A percentile compares a stretch with the other conserved stretches of the same genome.
phyloP scores from a whole-genome alignment of 176 grass and related monocot genomes.

The Phoenix dactylifera region DNA sequence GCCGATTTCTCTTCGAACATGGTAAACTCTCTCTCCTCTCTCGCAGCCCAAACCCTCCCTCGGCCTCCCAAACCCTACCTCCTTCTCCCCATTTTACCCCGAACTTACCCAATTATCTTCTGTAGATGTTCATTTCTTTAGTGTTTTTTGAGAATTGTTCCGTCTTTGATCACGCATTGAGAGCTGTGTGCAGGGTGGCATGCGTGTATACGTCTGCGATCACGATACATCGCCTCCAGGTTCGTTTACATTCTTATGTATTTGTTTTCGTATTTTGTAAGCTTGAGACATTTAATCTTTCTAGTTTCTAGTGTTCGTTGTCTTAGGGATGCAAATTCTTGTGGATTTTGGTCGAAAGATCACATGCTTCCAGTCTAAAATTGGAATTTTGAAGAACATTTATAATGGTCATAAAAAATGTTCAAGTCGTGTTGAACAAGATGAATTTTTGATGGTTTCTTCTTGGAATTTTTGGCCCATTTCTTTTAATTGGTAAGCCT shows the following conservation, averaged over 20 bases:
- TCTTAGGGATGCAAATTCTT: conserved; percentile 22
- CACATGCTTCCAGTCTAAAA: too few relatives aligned
- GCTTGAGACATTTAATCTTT: conserved; percentile 2
- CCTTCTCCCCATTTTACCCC: background rate
- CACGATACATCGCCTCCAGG: conserved; percentile 34
- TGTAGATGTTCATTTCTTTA: too few relatives aligned
- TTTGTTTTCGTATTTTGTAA: conserved; percentile 2
- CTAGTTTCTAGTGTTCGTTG: conserved; percentile 18
- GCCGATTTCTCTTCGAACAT: conserved; percentile 14
- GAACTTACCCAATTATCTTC: too few relatives aligned
- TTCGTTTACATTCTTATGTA: conserved; percentile 38
- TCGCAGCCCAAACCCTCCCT: background rate
- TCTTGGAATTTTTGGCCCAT: too few relatives aligned
- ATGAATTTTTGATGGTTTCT: too few relatives aligned
- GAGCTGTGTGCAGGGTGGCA: conserved; percentile 31
- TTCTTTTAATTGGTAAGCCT: too few relatives aligned
- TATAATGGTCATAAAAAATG: too few relatives aligned
- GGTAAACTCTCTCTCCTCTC: background rate
- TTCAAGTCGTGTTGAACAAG: too few relatives aligned
- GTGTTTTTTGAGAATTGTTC: background rate
- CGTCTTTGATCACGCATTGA: background rate
- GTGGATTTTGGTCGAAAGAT: conserved; percentile 6
- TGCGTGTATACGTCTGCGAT: conserved; percentile 28
- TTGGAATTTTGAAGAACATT: too few relatives aligned
- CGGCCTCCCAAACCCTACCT: background rate